These are phyloP conservation scores for Aureoboletus auriporus DNA, from an alignment of 768 basidiomycete genomes.

Conservation along the genomic window DNA sequence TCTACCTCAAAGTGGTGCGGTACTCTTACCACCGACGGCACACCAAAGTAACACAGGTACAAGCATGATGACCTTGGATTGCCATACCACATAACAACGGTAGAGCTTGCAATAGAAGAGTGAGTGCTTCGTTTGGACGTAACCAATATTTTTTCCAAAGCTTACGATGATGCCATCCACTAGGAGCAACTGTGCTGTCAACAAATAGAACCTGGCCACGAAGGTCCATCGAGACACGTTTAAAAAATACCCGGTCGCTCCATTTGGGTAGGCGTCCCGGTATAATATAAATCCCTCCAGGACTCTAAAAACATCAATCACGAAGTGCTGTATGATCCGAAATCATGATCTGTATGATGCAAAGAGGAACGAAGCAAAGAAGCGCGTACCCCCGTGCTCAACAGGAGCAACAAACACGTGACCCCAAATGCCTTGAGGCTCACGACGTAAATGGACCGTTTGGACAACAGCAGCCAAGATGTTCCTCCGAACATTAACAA, in stretches of 20 bases:
- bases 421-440: conserved; percentile 22
- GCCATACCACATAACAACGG: conserved; percentile 32
- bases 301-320: conserved; percentile 22
- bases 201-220: conserved; percentile 23
- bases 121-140: not conserved
- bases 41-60: conserved; percentile 30
- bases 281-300: conserved; percentile 23
- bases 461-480: conserved; percentile 19
- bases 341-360: not conserved
- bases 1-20: not conserved
- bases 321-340: conserved; percentile 18
- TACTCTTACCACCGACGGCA: conserved; percentile 19
- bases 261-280: conserved; percentile 13
- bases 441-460: conserved; percentile 4
- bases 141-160: not conserved
- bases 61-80: conserved; percentile 22
- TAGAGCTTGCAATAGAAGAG: conserved; percentile 15
- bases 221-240: conserved; percentile 26
- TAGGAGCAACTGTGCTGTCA: conserved; percentile 23
- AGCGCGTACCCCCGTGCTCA: conserved; percentile 29
- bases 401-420: conserved; percentile 23
- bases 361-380: not conserved
- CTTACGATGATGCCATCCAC: conserved; percentile 30
- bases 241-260: conserved; percentile 22
- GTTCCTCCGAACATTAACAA: conserved; percentile 34